Evolutionary conservation across 2,329 filamentous ascomycete species (phyloP).

Genomic region (Talaromyces piceae): DNA sequence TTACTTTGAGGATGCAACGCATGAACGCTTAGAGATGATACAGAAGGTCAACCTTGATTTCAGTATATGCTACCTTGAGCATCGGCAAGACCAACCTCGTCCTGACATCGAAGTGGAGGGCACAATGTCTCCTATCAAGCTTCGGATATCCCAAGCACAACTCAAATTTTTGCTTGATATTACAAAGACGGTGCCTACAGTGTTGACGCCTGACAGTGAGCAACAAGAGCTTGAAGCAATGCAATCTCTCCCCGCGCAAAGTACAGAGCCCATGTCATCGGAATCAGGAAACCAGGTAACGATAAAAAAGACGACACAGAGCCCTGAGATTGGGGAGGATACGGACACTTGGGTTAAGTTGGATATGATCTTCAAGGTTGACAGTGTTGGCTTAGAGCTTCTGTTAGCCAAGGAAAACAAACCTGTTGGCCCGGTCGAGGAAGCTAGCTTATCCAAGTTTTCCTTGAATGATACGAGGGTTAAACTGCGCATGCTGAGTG

Average conservation of each 20-base stretch:
- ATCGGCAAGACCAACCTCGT: slow-evolving; percentile 65
- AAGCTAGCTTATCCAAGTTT: slow-evolving; percentile 83
- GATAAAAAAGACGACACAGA: slow-evolving; percentile 46
- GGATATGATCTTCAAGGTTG: slow-evolving; percentile 82
- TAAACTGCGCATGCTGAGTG: slow-evolving; percentile 87
- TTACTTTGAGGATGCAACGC: slow-evolving; percentile 62
- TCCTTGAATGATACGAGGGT: slow-evolving; percentile 87
- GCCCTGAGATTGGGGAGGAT: slow-evolving; percentile 62
- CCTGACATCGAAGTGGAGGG: slow-evolving; percentile 90
- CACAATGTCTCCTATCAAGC: slow-evolving; percentile 85
- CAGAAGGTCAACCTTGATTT: slow-evolving; percentile 94
- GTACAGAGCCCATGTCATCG: slow-evolving; percentile 41
- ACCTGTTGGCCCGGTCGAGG: slow-evolving; percentile 70
- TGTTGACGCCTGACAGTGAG: slow-evolving; percentile 69
- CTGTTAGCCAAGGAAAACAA: slow-evolving; percentile 67
- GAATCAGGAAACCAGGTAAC: slow-evolving; percentile 20
- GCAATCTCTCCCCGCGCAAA: slow-evolving; percentile 59
- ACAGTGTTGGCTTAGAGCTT: slow-evolving; percentile 80
- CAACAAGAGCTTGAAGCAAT: slow-evolving; percentile 66
- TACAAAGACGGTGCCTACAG: slow-evolving; percentile 76
- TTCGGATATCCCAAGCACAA: slow-evolving; percentile 83
- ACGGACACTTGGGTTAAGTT: slow-evolving; percentile 82
- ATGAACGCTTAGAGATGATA: slow-evolving; percentile 90
- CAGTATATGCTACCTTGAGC: slow-evolving; percentile 84
- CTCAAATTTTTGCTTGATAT: slow-evolving; percentile 83